A percentile compares a stretch with the other conserved stretches of the same genome.
Conservation (phyloP, 2,329 filamentous ascomycete species). For the Lithohypha guttulata region DNA sequence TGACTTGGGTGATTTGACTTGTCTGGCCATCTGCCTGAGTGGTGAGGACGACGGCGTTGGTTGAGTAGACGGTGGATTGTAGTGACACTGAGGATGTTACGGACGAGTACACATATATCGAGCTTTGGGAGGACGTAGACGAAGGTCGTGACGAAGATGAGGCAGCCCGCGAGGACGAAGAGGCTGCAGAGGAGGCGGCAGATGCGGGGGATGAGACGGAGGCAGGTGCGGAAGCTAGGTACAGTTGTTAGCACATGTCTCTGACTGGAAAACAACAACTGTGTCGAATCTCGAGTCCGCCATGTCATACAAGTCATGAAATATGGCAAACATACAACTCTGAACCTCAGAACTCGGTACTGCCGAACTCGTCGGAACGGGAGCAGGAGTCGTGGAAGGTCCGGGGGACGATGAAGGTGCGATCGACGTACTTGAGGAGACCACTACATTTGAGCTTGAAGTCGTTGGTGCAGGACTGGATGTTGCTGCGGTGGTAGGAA, state of each 20-base stretch:
- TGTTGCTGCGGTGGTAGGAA: conserved; percentile 13
- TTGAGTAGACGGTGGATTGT: conserved; percentile 9
- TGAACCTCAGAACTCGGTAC: conserved; percentile 2
- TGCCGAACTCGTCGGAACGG: conserved; percentile 5
- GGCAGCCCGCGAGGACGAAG: neutral
- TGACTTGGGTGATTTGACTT: conserved; percentile 1
- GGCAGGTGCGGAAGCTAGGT: neutral
- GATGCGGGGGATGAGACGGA: neutral
- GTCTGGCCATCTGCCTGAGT: conserved; percentile 9
- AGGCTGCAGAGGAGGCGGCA: neutral
- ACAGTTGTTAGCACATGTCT: neutral
- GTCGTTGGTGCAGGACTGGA: neutral
- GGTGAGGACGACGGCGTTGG: conserved; percentile 10
- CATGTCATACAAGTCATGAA: neutral
- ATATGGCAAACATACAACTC: conserved; percentile 4
- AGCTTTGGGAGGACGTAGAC: conserved; percentile 1
- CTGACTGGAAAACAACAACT: neutral
- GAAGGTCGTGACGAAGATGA: neutral
- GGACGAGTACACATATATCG: conserved; percentile 10
- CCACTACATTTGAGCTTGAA: conserved; percentile 7
- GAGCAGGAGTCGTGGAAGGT: conserved; percentile 7
- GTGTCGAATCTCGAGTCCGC: neutral
- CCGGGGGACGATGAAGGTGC: conserved; percentile 1
- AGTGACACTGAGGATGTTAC: conserved; percentile 6
- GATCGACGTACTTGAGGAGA: conserved; percentile 4